phyloP scores from a whole-genome alignment of 208 protist species.

The Crithidia fasciculata region DNA sequence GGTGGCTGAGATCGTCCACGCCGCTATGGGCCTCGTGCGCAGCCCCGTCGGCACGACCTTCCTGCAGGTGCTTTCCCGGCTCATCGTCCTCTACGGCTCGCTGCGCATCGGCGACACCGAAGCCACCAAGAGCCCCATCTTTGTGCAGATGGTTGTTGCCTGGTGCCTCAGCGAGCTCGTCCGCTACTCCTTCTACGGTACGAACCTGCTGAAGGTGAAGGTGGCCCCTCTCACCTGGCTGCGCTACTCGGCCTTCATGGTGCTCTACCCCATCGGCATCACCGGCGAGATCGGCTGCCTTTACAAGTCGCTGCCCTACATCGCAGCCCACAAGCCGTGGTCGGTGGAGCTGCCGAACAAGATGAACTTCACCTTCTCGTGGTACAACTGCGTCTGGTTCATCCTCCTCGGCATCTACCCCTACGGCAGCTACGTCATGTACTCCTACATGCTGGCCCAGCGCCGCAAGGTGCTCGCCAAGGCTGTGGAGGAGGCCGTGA shows the following conservation, averaged over 20 bases:
- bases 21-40: conserved; percentile 75
- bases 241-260: conserved; percentile 90
- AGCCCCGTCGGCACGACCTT: conserved; percentile 83
- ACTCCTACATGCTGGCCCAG: conserved; percentile 91
- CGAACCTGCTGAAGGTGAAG: conserved; percentile 59
- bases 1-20: conserved; percentile 83
- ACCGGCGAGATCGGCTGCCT: conserved; percentile 86
- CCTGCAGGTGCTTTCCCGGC: conserved; percentile 86
- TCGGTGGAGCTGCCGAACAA: conserved; percentile 80
- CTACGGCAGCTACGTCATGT: conserved; percentile 86
- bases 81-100: conserved; percentile 84
- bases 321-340: conserved; percentile 66
- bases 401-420: conserved; percentile 79
- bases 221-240: conserved; percentile 75
- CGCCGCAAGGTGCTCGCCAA: conserved; percentile 68
- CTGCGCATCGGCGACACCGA: conserved; percentile 69
- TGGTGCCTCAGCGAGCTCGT: conserved; percentile 90
- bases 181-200: conserved; percentile 88
- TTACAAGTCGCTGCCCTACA: conserved; percentile 74
- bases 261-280: conserved; percentile 92
- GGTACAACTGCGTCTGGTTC: conserved; percentile 74
- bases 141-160: conserved; percentile 82
- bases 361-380: conserved; percentile 84
- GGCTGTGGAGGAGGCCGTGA: conserved; percentile 13
- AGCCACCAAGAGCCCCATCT: conserved; percentile 47